A percentile compares a stretch with the other conserved stretches of the same genome.
These are phyloP conservation scores for Cercophora newfieldiana DNA, from an alignment of 495 filamentous ascomycete species.

Conservation along the genomic window DNA sequence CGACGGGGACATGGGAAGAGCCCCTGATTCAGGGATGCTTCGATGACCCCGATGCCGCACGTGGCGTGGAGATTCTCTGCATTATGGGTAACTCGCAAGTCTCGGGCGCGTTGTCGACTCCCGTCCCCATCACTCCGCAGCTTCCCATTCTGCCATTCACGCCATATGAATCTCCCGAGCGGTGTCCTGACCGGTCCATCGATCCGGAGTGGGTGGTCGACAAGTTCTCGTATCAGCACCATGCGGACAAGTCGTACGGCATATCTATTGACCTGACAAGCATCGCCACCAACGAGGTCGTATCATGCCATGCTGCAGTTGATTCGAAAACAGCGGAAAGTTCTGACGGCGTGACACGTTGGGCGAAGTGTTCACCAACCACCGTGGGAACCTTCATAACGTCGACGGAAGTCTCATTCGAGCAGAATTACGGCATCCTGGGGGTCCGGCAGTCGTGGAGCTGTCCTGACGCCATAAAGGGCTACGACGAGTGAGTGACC, in stretches of 20 bases:
- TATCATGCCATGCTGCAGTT: conserved; percentile 13
- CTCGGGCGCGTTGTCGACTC: conserved; percentile 18
- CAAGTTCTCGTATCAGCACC: conserved; percentile 18
- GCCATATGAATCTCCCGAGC: conserved; percentile 11
- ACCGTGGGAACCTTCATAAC: neutral
- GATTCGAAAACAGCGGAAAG: conserved; percentile 5
- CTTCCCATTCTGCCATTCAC: conserved; percentile 25
- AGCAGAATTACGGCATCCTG: conserved; percentile 19
- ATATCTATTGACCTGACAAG: conserved; percentile 23
- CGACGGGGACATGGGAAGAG: conserved; percentile 21
- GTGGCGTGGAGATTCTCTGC: conserved; percentile 25
- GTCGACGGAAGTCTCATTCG: conserved; percentile 19
- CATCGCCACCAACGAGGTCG: conserved; percentile 16
- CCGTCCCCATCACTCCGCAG: conserved; percentile 26
- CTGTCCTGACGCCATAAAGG: conserved; percentile 21
- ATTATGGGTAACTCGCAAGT: conserved; percentile 30
- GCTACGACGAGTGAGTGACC: conserved; percentile 20
- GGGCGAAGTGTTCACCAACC: conserved; percentile 17
- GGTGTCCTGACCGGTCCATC: conserved; percentile 23
- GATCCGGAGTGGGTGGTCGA: conserved; percentile 27
- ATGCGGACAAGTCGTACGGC: conserved; percentile 9
- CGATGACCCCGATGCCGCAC: conserved; percentile 20
- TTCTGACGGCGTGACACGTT: conserved; percentile 13
- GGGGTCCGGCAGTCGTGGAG: conserved; percentile 29
- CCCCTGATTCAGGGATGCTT: conserved; percentile 25